phyloP scores from a whole-genome alignment of 2,329 filamentous ascomycete species.

The Aspergillus vadensis region DNA sequence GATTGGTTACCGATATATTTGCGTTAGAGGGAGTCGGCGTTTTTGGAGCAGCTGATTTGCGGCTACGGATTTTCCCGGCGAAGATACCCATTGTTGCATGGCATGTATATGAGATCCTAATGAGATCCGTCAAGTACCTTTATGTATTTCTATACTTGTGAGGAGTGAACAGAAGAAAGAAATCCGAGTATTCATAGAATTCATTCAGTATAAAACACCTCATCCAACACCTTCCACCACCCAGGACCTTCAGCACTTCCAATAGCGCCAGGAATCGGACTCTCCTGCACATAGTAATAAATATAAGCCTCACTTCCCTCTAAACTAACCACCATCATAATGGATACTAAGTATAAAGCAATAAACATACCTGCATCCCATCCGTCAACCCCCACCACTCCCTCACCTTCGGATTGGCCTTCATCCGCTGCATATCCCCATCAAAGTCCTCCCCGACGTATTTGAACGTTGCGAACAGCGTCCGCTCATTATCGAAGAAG shows the following conservation, averaged over 20 bases:
- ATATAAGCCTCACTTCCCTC: not conserved
- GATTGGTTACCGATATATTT: slow-evolving; percentile 17
- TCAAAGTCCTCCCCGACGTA: slow-evolving; percentile 74
- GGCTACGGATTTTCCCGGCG: slow-evolving; percentile 20
- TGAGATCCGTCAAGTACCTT: too few relatives aligned
- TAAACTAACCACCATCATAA: not conserved
- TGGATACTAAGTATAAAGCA: not conserved
- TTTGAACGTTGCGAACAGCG: slow-evolving; percentile 75
- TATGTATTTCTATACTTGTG: too few relatives aligned
- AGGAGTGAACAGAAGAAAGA: too few relatives aligned
- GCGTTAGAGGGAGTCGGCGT: slow-evolving; percentile 20
- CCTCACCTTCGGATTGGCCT: slow-evolving; percentile 68
- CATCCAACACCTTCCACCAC: slow-evolving; percentile 41
- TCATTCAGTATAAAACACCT: slow-evolving; percentile 38
- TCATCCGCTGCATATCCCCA: slow-evolving; percentile 76
- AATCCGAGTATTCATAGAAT: too few relatives aligned
- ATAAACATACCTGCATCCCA: slow-evolving; percentile 60
- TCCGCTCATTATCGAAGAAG: slow-evolving; percentile 69
- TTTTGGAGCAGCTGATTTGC: slow-evolving; percentile 24
- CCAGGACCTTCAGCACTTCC: slow-evolving; percentile 38
- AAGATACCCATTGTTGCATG: slow-evolving; percentile 30
- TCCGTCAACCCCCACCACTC: slow-evolving; percentile 85
- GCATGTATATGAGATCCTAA: slow-evolving; percentile 16
- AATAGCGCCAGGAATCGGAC: slow-evolving; percentile 34
- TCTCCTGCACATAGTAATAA: slow-evolving; percentile 26